A percentile compares a stretch with the other conserved stretches of the same genome.
phyloP scores from a whole-genome alignment of 257 asterid species.

The Forsythia viridissima region DNA sequence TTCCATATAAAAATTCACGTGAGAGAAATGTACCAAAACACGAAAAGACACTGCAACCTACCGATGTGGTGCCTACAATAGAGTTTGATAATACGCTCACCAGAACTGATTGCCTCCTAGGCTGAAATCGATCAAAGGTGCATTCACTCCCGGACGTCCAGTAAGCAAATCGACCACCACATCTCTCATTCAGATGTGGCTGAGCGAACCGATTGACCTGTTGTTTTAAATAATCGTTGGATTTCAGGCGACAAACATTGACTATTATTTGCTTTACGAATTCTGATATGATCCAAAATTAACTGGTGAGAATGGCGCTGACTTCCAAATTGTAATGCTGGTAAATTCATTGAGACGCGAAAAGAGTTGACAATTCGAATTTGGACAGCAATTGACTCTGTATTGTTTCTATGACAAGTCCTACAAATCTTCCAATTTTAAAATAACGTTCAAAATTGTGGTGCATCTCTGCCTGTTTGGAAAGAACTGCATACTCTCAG shows the following conservation, averaged over 20 bases:
- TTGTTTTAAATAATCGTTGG: background rate
- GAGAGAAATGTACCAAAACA: too few species aligned
- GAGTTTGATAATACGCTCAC: background rate
- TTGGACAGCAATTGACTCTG: background rate
- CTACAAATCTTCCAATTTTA: background rate
- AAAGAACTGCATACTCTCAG: background rate
- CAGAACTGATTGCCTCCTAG: background rate
- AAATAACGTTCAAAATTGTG: background rate
- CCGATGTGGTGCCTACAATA: background rate
- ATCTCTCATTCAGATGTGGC: background rate
- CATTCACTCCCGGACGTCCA: background rate
- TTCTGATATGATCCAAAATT: background rate
- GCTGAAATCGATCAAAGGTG: background rate
- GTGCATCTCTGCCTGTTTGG: background rate
- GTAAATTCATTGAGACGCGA: background rate
- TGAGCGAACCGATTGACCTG: background rate
- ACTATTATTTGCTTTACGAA: background rate
- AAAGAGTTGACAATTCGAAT: background rate
- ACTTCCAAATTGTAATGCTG: slow-evolving; percentile 18
- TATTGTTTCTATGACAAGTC: background rate
- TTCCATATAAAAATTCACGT: too few species aligned
- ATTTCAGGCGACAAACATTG: background rate
- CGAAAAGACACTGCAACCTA: background rate
- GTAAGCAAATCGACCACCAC: background rate
- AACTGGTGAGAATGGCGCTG: background rate